Percentiles rank a stretch among this genome's conserved stretches.
phyloP scores from a whole-genome alignment of 495 filamentous ascomycete genomes.

The Podospora conica region DNA sequence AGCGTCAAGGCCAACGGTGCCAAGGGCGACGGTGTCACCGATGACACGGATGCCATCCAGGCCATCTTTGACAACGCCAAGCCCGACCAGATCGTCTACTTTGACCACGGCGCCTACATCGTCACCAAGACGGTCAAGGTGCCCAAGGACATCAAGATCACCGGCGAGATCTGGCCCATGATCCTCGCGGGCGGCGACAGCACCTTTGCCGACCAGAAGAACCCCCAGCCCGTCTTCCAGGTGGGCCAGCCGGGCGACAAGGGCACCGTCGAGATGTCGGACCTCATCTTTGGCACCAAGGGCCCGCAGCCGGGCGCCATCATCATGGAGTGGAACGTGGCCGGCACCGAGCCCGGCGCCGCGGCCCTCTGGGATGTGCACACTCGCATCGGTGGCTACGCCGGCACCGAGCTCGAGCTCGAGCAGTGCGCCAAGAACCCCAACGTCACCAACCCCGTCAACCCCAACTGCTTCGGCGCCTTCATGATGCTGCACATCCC shows the following conservation, averaged over 20 bases:
- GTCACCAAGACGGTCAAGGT: conserved; percentile 78
- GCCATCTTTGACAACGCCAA: conserved; percentile 56
- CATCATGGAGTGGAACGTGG: conserved; percentile 87
- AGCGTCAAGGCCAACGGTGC: conserved; percentile 73
- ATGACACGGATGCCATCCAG: conserved; percentile 69
- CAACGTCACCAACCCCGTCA: conserved; percentile 46
- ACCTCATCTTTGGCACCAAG: conserved; percentile 73
- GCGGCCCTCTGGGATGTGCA: conserved; percentile 90
- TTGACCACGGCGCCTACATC: conserved; percentile 86
- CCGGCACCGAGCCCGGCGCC: conserved; percentile 56
- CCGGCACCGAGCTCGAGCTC: conserved; percentile 73
- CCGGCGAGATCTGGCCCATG: conserved; percentile 86
- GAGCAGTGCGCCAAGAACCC: conserved; percentile 70
- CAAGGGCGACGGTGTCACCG: conserved; percentile 67
- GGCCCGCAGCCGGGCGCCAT: conserved; percentile 79
- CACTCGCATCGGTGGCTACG: conserved; percentile 75
- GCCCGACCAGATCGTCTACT: conserved; percentile 68
- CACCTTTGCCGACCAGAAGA: conserved; percentile 61
- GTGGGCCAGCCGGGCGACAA: conserved; percentile 73
- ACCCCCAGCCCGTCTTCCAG: conserved; percentile 67
- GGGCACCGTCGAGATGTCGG: conserved; percentile 77
- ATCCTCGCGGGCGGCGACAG: conserved; percentile 71
- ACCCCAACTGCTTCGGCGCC: conserved; percentile 58
- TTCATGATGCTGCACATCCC: conserved; percentile 83
- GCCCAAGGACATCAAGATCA: conserved; percentile 70